These are phyloP conservation scores for Nigrograna mackinnonii DNA, from an alignment of 2,329 filamentous ascomycete species.

Conservation along the genomic window DNA sequence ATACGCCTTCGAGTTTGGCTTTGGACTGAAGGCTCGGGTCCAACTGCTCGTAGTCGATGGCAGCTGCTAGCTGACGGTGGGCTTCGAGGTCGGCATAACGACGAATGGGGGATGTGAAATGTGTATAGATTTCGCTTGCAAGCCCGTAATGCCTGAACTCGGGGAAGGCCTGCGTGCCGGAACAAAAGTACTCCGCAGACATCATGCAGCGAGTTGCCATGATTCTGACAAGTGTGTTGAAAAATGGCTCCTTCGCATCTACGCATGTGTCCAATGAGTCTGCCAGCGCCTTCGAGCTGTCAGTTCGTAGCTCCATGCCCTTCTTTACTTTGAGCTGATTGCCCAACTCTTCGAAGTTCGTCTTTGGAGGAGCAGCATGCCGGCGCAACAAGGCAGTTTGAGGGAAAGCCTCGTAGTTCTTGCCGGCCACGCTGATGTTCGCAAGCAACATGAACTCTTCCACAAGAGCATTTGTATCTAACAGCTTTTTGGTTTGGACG, in stretches of 20 bases:
- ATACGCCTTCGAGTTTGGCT: constrained; percentile 86
- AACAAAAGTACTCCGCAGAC: constrained; percentile 97
- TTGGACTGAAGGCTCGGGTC: constrained; percentile 80
- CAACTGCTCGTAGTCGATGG: constrained; percentile 90
- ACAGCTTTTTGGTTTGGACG: constrained; percentile 90
- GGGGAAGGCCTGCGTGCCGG: constrained; percentile 87
- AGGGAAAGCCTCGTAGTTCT: constrained; percentile 89
- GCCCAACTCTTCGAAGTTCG: constrained; percentile 92
- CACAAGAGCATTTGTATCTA: constrained; percentile 96
- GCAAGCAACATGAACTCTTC: constrained; percentile 99
- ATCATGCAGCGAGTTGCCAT: constrained; percentile 99
- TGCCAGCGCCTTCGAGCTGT: constrained; percentile 90
- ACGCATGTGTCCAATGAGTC: constrained; percentile 86
- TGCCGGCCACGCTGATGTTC: constrained; percentile 90
- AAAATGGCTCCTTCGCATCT: constrained; percentile 83
- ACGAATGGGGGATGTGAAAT: constrained; percentile 96
- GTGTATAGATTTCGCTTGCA: constrained; percentile 95
- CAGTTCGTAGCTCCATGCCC: constrained; percentile 76
- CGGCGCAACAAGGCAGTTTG: constrained; percentile 93
- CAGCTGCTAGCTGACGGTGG: constrained; percentile 91
- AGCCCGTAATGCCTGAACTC: constrained; percentile 98
- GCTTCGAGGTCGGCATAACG: constrained; percentile 96
- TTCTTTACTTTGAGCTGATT: constrained; percentile 90
- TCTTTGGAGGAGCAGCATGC: constrained; percentile 88
- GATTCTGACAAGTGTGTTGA: constrained; percentile 97